phyloP scores from a whole-genome alignment of 2,329 filamentous ascomycete genomes.

The Pseudogymnoascus sp. region DNA sequence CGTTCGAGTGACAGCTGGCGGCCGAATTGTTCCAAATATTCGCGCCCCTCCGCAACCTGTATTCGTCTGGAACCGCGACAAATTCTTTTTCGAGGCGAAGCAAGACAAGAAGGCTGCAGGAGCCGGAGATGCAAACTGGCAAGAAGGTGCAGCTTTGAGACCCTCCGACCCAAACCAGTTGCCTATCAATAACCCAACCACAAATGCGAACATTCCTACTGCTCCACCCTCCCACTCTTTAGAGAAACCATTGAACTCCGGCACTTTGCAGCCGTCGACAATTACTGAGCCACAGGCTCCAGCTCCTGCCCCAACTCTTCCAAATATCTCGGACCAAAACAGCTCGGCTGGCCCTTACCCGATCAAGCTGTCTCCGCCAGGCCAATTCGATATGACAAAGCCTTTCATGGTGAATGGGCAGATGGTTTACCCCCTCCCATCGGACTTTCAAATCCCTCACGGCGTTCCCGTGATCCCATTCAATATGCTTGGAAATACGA shows the following conservation, averaged over 20 bases:
- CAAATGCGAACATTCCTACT: slow-evolving; percentile 8
- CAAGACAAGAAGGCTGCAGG: neutral
- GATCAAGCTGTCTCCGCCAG: slow-evolving; percentile 31
- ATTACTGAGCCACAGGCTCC: neutral
- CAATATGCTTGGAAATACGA: slow-evolving; percentile 26
- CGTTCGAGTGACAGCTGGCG: slow-evolving; percentile 61
- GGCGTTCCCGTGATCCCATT: slow-evolving; percentile 23
- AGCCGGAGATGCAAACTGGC: neutral
- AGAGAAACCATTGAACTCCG: neutral
- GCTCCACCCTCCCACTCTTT: neutral
- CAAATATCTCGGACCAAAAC: neutral
- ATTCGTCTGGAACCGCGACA: slow-evolving; percentile 27
- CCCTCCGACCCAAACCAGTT: slow-evolving; percentile 1
- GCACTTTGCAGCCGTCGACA: neutral
- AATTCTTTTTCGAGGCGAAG: slow-evolving; percentile 22
- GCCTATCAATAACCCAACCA: slow-evolving; percentile 6
- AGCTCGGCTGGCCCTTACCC: slow-evolving; percentile 16
- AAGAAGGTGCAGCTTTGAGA: neutral
- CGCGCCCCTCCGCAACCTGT: slow-evolving; percentile 33
- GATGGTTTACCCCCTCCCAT: slow-evolving; percentile 27
- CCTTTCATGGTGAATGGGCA: slow-evolving; percentile 29
- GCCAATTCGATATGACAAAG: slow-evolving; percentile 30
- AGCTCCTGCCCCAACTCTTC: neutral
- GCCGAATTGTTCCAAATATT: slow-evolving; percentile 61
- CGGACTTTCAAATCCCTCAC: slow-evolving; percentile 24